These are phyloP conservation scores for Hamigera avellanea DNA, from an alignment of 495 filamentous ascomycete species.

Conservation along the genomic window DNA sequence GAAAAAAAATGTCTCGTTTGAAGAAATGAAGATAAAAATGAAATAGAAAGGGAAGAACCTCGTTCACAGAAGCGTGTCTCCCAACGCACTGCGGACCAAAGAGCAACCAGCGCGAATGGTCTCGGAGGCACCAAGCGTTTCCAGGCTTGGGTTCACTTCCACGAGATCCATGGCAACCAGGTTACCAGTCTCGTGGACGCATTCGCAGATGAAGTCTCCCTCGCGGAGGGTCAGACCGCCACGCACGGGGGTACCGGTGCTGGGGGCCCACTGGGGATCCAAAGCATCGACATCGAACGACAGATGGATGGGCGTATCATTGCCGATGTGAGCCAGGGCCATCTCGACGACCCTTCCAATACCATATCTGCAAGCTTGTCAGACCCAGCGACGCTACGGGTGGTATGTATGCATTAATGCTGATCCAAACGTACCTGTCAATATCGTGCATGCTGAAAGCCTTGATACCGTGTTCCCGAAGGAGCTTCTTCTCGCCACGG, in stretches of 20 bases:
- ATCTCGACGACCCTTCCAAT: slow-evolving; percentile 97
- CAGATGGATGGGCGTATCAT: slow-evolving; percentile 89
- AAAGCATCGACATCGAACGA: slow-evolving; percentile 96
- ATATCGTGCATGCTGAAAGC: slow-evolving; percentile 99
- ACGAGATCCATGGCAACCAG: slow-evolving; percentile 88
- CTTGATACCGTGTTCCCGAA: slow-evolving; percentile 80
- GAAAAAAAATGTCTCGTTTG: too few species aligned
- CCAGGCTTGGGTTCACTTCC: slow-evolving; percentile 89
- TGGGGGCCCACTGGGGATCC: slow-evolving; percentile 92
- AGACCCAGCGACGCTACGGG: neutral
- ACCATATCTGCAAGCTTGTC: slow-evolving; percentile 46
- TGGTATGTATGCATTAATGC: too few species aligned
- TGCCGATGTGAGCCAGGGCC: slow-evolving; percentile 88
- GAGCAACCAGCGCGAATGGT: slow-evolving; percentile 86
- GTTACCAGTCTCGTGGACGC: slow-evolving; percentile 85
- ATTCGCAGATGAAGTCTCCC: slow-evolving; percentile 96
- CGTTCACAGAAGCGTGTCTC: slow-evolving; percentile 69
- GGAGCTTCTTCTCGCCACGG: slow-evolving; percentile 75
- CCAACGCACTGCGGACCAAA: slow-evolving; percentile 80
- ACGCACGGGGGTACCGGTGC: slow-evolving; percentile 88
- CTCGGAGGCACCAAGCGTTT: slow-evolving; percentile 64
- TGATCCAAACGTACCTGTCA: slow-evolving; percentile 46
- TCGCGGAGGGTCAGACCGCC: slow-evolving; percentile 93
- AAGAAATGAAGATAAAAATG: too few species aligned
- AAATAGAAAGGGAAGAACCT: too few species aligned